phyloP scores from a whole-genome alignment of 768 basidiomycete species.

The Agrocybe chaxingu region DNA sequence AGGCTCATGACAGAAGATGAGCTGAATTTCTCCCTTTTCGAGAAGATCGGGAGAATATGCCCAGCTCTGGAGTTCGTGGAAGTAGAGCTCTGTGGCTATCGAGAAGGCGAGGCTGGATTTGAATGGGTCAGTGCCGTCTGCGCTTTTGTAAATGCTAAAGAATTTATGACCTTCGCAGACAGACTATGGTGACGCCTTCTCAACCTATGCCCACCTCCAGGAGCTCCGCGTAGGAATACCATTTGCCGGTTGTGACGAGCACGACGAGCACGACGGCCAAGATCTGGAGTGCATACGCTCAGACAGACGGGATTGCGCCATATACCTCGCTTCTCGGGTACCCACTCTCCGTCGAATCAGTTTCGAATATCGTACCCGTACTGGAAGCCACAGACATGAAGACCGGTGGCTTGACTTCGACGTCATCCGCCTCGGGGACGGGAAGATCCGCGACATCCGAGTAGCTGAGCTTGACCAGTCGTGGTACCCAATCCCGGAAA shows the following conservation, averaged over 20 bases:
- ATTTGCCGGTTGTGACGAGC: constrained; percentile 35
- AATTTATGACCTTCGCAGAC: constrained; percentile 18
- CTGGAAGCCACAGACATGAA: constrained; percentile 36
- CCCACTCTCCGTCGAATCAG: constrained; percentile 30
- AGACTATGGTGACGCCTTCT: constrained; percentile 31
- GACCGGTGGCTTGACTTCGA: constrained; percentile 41
- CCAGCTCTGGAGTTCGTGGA: constrained; percentile 35
- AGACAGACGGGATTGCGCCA: constrained; percentile 31
- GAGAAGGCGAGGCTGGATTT: constrained; percentile 33
- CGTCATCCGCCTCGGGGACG: constrained; percentile 22
- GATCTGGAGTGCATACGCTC: constrained; percentile 23
- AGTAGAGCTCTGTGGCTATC: constrained; percentile 40
- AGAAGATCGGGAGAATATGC: constrained; percentile 28
- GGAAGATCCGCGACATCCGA: constrained; percentile 7
- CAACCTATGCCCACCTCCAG: constrained; percentile 18
- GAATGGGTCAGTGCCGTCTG: constrained; percentile 31
- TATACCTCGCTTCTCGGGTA: constrained; percentile 29
- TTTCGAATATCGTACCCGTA: constrained; percentile 38
- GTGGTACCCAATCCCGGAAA: constrained; percentile 42
- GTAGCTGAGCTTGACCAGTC: constrained; percentile 27
- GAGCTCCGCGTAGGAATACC: constrained; percentile 34
- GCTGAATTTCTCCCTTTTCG: constrained; percentile 29
- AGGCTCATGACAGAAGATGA: constrained; percentile 40
- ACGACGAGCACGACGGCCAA: constrained; percentile 26
- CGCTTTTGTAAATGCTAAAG: neutral